Evolutionary conservation across 352 stramenopile genomes (phyloP), one percentile per base, ranked within the genome.

Genomic region (Pseudoperonospora humuli): DNA sequence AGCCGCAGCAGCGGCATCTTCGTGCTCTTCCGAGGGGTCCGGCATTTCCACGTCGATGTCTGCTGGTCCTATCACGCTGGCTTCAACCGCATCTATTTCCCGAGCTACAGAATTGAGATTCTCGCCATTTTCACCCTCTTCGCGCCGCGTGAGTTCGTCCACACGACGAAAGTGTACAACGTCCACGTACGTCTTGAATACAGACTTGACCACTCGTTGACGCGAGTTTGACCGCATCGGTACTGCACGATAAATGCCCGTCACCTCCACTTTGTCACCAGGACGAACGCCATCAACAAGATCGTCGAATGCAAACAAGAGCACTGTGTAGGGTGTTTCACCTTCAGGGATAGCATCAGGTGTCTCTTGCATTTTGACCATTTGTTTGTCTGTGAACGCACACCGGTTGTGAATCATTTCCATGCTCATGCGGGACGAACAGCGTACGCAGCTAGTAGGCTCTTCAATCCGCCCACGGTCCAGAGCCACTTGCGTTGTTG

Each of bases 141-240:
- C 67, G 10, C 72, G 72, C 6, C 77, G 67, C 8, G 68, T 67
- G 17, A 89, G 68, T 39, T 89, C 80, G 27, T 93, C 78, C 17
- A 96, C 82, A n/a, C 78, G 81, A 15, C 89, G 74, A 72, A 98
- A 98, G 67, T 99, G 96, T 21, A 99, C 85, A 11, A 98, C 96
- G 64, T 99, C 96, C 5, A 99, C 76, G 58, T 98, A 99, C 5
- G 96, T 99, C 49, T 97, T 97, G 70, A 98, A 99, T 2, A 99
- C 90, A 19, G 82, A 96, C 43, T 96, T 96, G 11, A 98, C 75
- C 13, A 96, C 95, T 10, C 93, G 87, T 41, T 97, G 85, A 15
- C 93, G 91, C 0, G 93, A 95, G 51, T 96, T 97, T 0, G 95
- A 77, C 10, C 95, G 83, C 51, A 96, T 82, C 2, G 96, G 87